Base-by-base conservation (phyloP, 1,284 basidiomycete species). In the Ceratobasidium sp. region DNA sequence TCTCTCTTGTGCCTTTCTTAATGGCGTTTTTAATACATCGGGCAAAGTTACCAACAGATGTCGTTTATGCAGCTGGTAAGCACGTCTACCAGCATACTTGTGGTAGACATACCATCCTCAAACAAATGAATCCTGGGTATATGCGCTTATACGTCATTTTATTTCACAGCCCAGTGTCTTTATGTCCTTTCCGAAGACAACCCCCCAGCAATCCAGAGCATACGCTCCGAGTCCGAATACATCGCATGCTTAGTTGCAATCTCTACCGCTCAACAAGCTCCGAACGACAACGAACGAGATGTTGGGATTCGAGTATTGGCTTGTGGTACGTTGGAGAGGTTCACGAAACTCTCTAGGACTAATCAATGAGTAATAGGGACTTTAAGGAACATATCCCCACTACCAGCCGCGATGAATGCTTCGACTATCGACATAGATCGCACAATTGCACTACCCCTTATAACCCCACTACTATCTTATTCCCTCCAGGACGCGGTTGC, bases 111-210 rank as follows among this genome's bases (percentile, higher is more conserved):
- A 55, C n/a, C 39, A 15, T 61, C 12, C 40, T 39, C 40, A 12
- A 0, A 70, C 76, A 78, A 33, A 71, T 49, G 18, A 49, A 10
- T 33, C 13, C 42, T 51, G 60, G 49, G 46, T 75, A 42, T 75
- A 75, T 75, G 72, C 79, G 39, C 63, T 40, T 77, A 77, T 69
- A 64, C 61, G 69, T 33, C 26, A 75, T 44, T 80, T 33, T 53
- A 23, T 61, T 46, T 1, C 28, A 2, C 84, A 95, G 96, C 95
- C 0, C 96, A 97, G 83, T 95, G 95, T 81, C 87, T 97, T 18
- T 97, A 97, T 84, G 93, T 97, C 71, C 87, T 97, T 20, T 95
- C 95, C 0, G 95, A 97, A 83, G 96, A 97, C 83, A 97, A 97
- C 81, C 86, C 85, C 23, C 89, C 92, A 18, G 91, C 92, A 53